A percentile compares a stretch with the other conserved stretches of the same genome.
phyloP scores from a whole-genome alignment of 768 basidiomycete genomes.

The Tulasnella sp. region DNA sequence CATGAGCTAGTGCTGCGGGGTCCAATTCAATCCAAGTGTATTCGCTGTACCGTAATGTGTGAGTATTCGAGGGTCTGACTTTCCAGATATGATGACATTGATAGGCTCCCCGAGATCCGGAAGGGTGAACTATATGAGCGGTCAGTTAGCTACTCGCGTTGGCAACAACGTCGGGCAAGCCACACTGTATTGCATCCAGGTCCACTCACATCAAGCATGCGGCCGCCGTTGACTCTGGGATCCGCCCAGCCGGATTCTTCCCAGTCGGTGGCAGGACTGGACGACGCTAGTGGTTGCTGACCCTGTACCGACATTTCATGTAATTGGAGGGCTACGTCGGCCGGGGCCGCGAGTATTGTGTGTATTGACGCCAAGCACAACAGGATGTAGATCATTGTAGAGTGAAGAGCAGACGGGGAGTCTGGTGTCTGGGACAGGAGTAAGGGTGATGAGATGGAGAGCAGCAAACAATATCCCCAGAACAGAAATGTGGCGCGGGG shows the following conservation, averaged over 20 bases:
- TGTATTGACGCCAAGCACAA: no score
- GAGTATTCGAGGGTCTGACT: slow-evolving; percentile 69
- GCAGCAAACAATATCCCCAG: no score
- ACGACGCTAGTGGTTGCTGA: no score
- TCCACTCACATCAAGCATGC: slow-evolving; percentile 57
- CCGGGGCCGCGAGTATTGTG: no score
- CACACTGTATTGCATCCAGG: background rate
- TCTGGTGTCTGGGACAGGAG: no score
- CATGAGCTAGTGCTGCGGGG: background rate
- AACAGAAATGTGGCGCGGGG: no score
- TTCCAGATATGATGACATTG: slow-evolving; percentile 70
- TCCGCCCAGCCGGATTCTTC: slow-evolving; percentile 39
- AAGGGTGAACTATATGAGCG: background rate
- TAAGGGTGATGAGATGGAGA: no score
- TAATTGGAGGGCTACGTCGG: no score
- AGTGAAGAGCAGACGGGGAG: no score
- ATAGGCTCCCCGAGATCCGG: slow-evolving; percentile 59
- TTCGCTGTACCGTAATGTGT: slow-evolving; percentile 60
- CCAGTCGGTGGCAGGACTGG: slow-evolving; percentile 1
- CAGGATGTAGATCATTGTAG: no score
- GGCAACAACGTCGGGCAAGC: background rate
- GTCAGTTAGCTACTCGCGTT: slow-evolving; percentile 12
- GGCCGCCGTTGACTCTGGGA: slow-evolving; percentile 62
- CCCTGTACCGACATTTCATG: no score
- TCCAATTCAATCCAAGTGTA: slow-evolving; percentile 50